A percentile compares a stretch with the other conserved stretches of the same genome.
phyloP scores from a whole-genome alignment of 192 early-diverging fungal species.

The Podila minutissima region DNA sequence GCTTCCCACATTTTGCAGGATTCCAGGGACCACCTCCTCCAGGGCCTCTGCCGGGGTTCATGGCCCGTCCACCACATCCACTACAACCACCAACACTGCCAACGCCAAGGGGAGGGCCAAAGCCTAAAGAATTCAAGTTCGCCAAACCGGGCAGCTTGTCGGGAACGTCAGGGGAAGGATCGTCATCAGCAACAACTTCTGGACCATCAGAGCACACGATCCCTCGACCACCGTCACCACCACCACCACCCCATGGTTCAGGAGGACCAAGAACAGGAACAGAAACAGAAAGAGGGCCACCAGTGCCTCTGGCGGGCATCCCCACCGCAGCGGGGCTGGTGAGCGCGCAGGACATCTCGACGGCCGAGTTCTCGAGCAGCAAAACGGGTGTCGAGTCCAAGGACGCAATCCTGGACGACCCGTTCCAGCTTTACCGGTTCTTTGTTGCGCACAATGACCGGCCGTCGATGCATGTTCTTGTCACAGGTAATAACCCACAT shows the following conservation, averaged over 20 bases:
- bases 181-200: too few species aligned
- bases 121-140: too few species aligned
- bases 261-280: too few species aligned
- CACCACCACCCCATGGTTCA: too few species aligned
- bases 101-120: too few species aligned
- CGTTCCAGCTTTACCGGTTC: conserved; percentile 47
- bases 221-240: too few species aligned
- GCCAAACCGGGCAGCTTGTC: too few species aligned
- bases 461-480: conserved; percentile 49
- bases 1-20: too few species aligned
- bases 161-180: too few species aligned
- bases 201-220: too few species aligned
- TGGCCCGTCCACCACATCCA: neutral
- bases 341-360: conserved; percentile 17
- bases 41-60: too few species aligned
- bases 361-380: conserved; percentile 6
- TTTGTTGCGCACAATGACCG: conserved; percentile 52
- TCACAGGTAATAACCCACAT: conserved; percentile 26
- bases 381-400: conserved; percentile 23
- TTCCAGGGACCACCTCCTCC: too few species aligned
- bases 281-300: neutral
- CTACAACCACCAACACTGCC: neutral
- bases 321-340: conserved; percentile 5
- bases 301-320: neutral
- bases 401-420: conserved; percentile 32